These are phyloP conservation scores for Teratosphaeriaceae sp. DNA, from an alignment of 2,329 filamentous ascomycete genomes.

Conservation along the genomic window DNA sequence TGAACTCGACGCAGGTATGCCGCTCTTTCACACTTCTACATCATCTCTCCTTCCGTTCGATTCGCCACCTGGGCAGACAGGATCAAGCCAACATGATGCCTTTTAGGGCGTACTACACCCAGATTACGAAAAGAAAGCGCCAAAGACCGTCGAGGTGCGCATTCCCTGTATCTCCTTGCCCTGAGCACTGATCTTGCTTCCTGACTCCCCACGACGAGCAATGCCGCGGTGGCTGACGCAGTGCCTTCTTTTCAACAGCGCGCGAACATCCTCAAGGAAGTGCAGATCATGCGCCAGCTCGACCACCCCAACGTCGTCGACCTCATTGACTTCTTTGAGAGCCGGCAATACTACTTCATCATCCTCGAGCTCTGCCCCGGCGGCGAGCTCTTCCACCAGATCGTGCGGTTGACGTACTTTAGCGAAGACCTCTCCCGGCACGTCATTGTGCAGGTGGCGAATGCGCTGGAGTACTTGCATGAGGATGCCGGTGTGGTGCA, in stretches of 20 bases:
- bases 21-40: constrained; percentile 12
- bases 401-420: constrained; percentile 96
- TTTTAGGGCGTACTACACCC: constrained; percentile 92
- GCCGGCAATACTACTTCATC: constrained; percentile 94
- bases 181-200: constrained; percentile 1
- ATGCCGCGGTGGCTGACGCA: constrained; percentile 35
- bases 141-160: constrained; percentile 96
- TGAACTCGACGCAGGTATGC: constrained; percentile 93
- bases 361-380: constrained; percentile 91
- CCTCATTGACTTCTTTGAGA: constrained; percentile 89
- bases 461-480: constrained; percentile 87
- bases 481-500: constrained; percentile 95
- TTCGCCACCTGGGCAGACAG: constrained; percentile 4
- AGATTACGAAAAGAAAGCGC: constrained; percentile 78
- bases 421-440: constrained; percentile 92
- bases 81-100: constrained; percentile 26
- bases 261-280: constrained; percentile 96
- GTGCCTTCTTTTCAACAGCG: constrained; percentile 51
- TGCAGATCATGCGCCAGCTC: constrained; percentile 95
- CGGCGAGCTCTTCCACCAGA: constrained; percentile 96
- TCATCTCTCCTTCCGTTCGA: background rate
- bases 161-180: constrained; percentile 14
- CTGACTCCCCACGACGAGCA: constrained; percentile 11
- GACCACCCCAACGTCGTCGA: constrained; percentile 96
- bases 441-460: constrained; percentile 91